Conservation (phyloP, 495 filamentous ascomycete species). For the Pyronema domesticum region DNA sequence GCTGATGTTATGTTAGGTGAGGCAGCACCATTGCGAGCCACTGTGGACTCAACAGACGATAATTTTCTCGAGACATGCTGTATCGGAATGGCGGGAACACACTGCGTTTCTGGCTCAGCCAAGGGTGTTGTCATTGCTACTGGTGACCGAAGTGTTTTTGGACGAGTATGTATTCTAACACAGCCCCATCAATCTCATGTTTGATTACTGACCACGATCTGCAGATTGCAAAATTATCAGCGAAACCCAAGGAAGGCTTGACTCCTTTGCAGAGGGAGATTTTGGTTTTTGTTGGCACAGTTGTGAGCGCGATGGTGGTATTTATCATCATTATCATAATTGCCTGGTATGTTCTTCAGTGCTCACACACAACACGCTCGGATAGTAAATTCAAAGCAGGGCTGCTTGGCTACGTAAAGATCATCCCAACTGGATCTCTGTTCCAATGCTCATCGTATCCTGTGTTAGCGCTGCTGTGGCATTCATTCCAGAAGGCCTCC, state of each 20-base stretch:
- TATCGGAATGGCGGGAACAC: constrained; percentile 55
- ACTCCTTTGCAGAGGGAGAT: constrained; percentile 55
- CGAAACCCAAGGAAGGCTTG: constrained; percentile 39
- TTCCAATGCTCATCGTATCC: constrained; percentile 46
- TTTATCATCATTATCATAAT: constrained; percentile 38
- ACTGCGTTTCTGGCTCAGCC: constrained; percentile 48
- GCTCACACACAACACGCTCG: not conserved
- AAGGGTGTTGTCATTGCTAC: constrained; percentile 45
- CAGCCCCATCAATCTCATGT: too few relatives aligned
- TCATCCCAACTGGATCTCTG: constrained; percentile 48
- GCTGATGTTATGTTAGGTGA: constrained; percentile 30
- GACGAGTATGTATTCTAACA: constrained; percentile 19
- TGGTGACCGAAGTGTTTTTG: constrained; percentile 44
- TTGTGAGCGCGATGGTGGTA: constrained; percentile 37
- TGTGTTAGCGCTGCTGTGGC: constrained; percentile 52
- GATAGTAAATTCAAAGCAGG: too few relatives aligned
- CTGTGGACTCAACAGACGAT: constrained; percentile 41
- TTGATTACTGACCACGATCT: too few relatives aligned
- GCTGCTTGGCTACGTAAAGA: constrained; percentile 42
- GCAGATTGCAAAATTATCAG: constrained; percentile 47
- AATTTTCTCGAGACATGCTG: constrained; percentile 61
- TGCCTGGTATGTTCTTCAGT: constrained; percentile 32
- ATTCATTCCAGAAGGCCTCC: constrained; percentile 56
- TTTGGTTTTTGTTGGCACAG: constrained; percentile 45
- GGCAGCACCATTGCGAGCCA: constrained; percentile 42